Conservation (phyloP, 73 alveolate species). For the Paramecium tetraurelia region DNA sequence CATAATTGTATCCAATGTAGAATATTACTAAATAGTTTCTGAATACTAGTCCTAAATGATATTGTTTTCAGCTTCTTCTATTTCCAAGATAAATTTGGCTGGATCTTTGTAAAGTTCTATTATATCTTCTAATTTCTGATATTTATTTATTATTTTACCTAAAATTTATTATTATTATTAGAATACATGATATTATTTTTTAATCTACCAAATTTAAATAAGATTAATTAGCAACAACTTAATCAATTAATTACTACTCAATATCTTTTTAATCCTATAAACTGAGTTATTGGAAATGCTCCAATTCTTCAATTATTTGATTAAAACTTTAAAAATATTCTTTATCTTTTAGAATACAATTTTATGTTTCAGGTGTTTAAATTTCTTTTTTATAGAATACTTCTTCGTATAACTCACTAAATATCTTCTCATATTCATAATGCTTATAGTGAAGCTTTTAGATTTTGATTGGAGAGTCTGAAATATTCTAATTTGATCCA, state of each 20-base stretch:
- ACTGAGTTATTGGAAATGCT: not conserved
- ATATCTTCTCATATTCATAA: not conserved
- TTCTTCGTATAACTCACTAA: not conserved
- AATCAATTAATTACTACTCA: not conserved
- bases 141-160: not conserved
- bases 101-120: not conserved
- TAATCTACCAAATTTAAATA: not conserved
- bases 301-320: not conserved
- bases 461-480: not conserved
- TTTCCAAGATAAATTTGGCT: not conserved
- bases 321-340: not conserved
- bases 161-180: not conserved
- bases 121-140: not conserved
- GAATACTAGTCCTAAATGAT: not conserved
- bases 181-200: not conserved
- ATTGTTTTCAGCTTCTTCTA: not conserved
- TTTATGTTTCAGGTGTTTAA: not conserved
- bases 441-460: not conserved
- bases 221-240: not conserved
- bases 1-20: not conserved
- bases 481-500: not conserved
- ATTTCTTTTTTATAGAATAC: not conserved
- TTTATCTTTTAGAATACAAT: not conserved
- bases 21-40: not conserved
- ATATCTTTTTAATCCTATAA: not conserved